Evolutionary conservation across 208 protist genomes (phyloP), one percentile per base, ranked within the genome.

Genomic region (Trypanosoma caninum): DNA sequence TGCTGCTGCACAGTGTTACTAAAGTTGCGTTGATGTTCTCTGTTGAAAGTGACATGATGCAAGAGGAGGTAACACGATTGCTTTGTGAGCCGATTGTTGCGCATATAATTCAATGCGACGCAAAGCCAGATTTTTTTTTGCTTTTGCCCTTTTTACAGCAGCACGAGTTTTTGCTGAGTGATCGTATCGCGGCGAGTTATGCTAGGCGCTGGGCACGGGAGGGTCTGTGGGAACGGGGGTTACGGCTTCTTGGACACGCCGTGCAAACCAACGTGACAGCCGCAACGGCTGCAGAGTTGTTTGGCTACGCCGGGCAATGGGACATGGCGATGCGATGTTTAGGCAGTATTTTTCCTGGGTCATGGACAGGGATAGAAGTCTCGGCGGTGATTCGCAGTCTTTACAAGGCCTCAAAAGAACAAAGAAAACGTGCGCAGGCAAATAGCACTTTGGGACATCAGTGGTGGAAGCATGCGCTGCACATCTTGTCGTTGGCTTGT

Each of bases 281-380:
- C 2, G 72, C 72, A 22, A 56, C 77, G 33, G 62, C 64, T 31
- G 38, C 78, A 28, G 77, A 88, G 35, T 18, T 84, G 20, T 78
- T 76, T 61, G 69, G 81, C 0, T 63, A 66, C n/a, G 61, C 50
- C 4, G 58, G 71, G 6, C 59, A 64, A 60, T 74, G 38, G 59
- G 54, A 48, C 34, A 69, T 56, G 58, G 75, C 78, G 27, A 31
- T 85, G 41, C n/a, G 25, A 33, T 69, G 64, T 46, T 51, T 89
- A 16, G 50, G 35, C 55, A 28, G 52, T 14, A 59, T 91, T 16
- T 60, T 66, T 9, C 41, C 75, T 3, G 5, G 44, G 14, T 41
- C 37, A 31, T 92, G 85, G 82, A 87, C 77, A 7, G 79, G 89
- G 52, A 74, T 84, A 51, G 85, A 92, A 30, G 69, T 87, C 3